phyloP scores from a whole-genome alignment of 2,329 filamentous ascomycete species.

The Gaeumannomyces sp. region DNA sequence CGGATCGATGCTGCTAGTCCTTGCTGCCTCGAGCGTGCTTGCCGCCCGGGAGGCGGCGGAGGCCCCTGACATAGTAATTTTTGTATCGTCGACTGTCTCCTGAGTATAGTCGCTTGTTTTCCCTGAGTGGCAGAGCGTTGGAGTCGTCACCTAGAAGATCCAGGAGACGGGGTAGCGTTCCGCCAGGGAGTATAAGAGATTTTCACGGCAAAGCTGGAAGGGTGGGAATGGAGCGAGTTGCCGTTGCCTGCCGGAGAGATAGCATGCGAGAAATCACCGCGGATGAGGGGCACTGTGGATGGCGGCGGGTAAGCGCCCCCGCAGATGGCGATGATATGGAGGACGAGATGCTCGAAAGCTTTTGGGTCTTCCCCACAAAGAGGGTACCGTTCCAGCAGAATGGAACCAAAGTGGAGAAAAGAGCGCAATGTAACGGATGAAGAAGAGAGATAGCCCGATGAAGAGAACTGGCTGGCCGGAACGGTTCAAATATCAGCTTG shows the following conservation, averaged over 20 bases:
- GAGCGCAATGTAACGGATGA: not conserved
- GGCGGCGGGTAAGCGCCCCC: not conserved
- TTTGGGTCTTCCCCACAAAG: too few relatives aligned
- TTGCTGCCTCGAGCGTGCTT: constrained; percentile 7
- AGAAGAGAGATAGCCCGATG: not conserved
- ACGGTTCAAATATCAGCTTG: too few relatives aligned
- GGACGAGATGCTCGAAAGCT: not conserved
- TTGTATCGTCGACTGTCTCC: not conserved
- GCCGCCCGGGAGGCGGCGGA: not conserved
- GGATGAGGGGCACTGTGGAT: not conserved
- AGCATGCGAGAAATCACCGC: not conserved
- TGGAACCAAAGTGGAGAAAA: not conserved
- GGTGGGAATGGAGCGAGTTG: not conserved
- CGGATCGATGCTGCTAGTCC: constrained; percentile 12
- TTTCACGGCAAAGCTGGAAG: not conserved
- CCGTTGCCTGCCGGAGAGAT: not conserved
- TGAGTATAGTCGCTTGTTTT: not conserved
- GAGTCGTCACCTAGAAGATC: too few relatives aligned
- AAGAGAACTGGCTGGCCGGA: not conserved
- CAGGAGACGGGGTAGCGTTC: too few relatives aligned
- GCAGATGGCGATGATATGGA: not conserved
- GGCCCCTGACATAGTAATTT: not conserved
- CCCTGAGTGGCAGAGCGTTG: too few relatives aligned
- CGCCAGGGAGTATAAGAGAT: not conserved
- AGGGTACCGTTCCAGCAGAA: not conserved